Evolutionary conservation across 1,284 basidiomycete species (phyloP), one percentile per base, ranked within the genome.

Genomic region (Irpex lacteus): DNA sequence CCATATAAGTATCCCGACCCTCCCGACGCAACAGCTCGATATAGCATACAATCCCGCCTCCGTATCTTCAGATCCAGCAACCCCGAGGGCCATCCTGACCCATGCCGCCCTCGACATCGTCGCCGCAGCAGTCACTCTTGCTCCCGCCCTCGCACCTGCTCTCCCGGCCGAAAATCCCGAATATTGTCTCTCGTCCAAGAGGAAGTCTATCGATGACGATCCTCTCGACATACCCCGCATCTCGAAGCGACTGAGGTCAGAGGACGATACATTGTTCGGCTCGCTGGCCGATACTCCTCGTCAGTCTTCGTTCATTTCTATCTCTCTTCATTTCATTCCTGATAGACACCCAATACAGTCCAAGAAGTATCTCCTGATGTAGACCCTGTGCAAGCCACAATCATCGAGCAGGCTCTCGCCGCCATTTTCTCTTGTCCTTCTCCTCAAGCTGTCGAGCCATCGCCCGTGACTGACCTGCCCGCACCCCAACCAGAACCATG

Each of bases 161-260:
- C 60, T 62, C 55, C 54, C 44, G 44, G 15, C 63, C 32, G 26
- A 60, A 44, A 59, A 60, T 38, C 59, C 63, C 15, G 63, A 67
- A 57, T 67, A 67, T 54, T 58, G 61, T 36, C 64, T 67, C 60
- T 54, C 66, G 2, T 13, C 52, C 32, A 68, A 68, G 62, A 65
- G 67, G 58, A 64, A 65, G 60, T 15, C 56, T 26, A 56, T 40
- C 53, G 67, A 66, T 60, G 47, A 56, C 60, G 66, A 60, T 18
- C 26, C 47, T 36, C 38, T 37, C 26, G 63, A 64, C 47, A 32
- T 8, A 40, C 53, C 52, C 5, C 57, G 59, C 44, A 26, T 61
- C 54, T 37, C 50, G 40, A 68, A 68, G 63, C 62, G 60, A 40
- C 18, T 37, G 54, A 57, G 54, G 53, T 32, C 32, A 18, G 64